Evolutionary conservation across 139 green algal species (phyloP).

Genomic region (Mesostigma viride): DNA sequence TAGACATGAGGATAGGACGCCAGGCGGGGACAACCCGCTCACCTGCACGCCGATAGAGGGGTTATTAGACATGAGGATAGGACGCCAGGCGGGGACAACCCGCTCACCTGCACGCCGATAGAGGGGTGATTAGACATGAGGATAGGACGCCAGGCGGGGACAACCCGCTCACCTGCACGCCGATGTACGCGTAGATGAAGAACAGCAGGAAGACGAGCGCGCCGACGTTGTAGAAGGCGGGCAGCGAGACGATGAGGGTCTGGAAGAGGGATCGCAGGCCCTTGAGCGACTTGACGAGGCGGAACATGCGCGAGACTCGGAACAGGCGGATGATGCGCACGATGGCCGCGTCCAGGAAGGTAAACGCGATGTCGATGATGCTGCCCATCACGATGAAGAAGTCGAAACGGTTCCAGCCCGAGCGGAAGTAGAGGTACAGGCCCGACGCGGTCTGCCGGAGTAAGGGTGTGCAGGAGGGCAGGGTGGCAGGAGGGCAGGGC

Average conservation of each 20-base stretch:
- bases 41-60: no score
- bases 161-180: no score
- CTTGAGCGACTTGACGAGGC: constrained; percentile 45
- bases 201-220: constrained; percentile 23
- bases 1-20: no score
- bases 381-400: constrained; percentile 17
- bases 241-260: constrained; percentile 39
- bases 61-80: no score
- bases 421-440: constrained; percentile 25
- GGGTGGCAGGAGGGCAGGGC: constrained; percentile 66
- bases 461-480: constrained; percentile 59
- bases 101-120: no score
- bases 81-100: no score
- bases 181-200: constrained; percentile 30
- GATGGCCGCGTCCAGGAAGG: background rate
- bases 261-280: constrained; percentile 48
- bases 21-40: no score
- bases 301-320: constrained; percentile 48
- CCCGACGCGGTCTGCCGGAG: constrained; percentile 42
- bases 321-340: constrained; percentile 38
- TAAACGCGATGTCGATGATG: constrained; percentile 24
- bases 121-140: no score
- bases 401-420: constrained; percentile 32
- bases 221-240: constrained; percentile 23
- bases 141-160: no score